A percentile compares a stretch with the other conserved stretches of the same genome.
phyloP scores from a whole-genome alignment of 2,329 filamentous ascomycete species.

The Penicillium griseofulvum region DNA sequence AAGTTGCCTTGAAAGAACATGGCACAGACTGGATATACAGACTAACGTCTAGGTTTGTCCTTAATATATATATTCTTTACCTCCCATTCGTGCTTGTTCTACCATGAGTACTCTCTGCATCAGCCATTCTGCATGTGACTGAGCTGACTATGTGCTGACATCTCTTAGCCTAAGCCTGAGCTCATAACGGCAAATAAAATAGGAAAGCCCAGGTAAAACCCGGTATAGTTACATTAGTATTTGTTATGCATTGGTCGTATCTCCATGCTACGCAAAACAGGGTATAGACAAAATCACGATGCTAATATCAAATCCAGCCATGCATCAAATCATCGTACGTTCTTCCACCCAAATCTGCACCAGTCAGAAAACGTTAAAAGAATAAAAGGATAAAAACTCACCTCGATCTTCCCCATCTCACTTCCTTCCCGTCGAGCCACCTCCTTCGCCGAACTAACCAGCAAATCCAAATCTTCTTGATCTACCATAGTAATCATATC shows the following conservation, averaged over 20 bases:
- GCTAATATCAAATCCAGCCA: constrained; percentile 8
- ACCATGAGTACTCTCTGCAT: no score
- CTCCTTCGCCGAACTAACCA: constrained; percentile 67
- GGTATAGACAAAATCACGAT: constrained; percentile 18
- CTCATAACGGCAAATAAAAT: no score
- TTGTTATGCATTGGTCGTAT: not conserved
- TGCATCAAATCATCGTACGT: constrained; percentile 26
- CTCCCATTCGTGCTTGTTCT: no score
- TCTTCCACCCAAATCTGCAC: constrained; percentile 46
- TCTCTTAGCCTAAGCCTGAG: no score
- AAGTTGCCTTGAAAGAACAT: no score
- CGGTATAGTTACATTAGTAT: not conserved
- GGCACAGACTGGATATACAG: no score
- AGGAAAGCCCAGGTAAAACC: no score
- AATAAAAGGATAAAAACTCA: constrained; percentile 50
- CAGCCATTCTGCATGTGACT: no score
- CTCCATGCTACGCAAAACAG: constrained; percentile 10
- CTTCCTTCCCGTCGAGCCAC: constrained; percentile 68
- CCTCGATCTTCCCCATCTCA: constrained; percentile 93
- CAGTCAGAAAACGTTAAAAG: constrained; percentile 3
- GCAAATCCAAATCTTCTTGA: constrained; percentile 92
- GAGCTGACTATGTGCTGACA: no score
- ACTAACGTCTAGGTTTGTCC: no score
- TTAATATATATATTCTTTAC: no score
- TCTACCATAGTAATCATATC: constrained; percentile 98